phyloP scores from a whole-genome alignment of 1,284 basidiomycete species.

The Heliocybe sulcata region DNA sequence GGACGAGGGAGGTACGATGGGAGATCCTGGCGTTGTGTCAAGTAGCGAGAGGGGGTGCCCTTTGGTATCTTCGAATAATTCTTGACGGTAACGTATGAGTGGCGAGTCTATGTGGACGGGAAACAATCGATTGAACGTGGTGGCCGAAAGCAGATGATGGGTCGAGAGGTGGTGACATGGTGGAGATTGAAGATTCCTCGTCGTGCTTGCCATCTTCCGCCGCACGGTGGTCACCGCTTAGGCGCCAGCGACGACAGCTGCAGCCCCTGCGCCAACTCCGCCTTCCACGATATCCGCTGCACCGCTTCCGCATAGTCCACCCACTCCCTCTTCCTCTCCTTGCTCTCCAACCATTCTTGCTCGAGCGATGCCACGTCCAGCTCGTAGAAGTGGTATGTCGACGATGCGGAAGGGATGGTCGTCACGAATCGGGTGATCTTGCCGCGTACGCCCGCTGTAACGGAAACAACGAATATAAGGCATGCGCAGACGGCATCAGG shows the following conservation, averaged over 20 bases:
- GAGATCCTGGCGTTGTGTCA: neutral
- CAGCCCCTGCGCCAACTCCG: constrained; percentile 68
- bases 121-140: neutral
- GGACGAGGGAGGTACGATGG: neutral
- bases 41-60: neutral
- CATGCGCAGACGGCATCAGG: constrained; percentile 14
- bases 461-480: constrained; percentile 7
- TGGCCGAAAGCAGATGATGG: neutral
- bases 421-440: constrained; percentile 70
- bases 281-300: constrained; percentile 68
- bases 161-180: neutral
- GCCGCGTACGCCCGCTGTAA: constrained; percentile 72
- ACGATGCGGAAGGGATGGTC: constrained; percentile 67
- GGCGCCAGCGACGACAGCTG: constrained; percentile 61
- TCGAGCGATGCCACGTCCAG: constrained; percentile 71
- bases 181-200: neutral
- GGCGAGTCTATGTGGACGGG: neutral
- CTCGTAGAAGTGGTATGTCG: constrained; percentile 83
- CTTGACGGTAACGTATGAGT: neutral
- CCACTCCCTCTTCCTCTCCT: constrained; percentile 75
- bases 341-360: constrained; percentile 68
- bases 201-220: neutral
- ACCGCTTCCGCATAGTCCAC: constrained; percentile 77
- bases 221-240: constrained; percentile 16
- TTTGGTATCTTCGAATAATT: neutral